Percentiles rank a stretch among this genome's conserved stretches.
Evolutionary conservation across 1,284 basidiomycete genomes (phyloP).

Genomic region (Pterulicium gracile): DNA sequence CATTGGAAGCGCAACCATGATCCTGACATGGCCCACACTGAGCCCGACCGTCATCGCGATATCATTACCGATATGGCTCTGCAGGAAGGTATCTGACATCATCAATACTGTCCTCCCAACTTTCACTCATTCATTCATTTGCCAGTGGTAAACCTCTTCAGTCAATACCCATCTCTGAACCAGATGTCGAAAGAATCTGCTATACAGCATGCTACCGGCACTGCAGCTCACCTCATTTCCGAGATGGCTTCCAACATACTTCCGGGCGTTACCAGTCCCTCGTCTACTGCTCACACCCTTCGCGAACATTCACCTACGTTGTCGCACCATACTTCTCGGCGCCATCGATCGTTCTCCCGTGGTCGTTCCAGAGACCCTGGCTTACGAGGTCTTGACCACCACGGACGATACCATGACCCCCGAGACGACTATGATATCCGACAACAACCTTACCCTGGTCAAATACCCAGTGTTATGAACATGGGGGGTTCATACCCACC

Average conservation of each 20-base stretch:
- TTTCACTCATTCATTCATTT: too few species aligned
- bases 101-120: neutral
- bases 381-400: neutral
- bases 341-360: neutral
- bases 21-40: neutral
- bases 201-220: neutral
- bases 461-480: neutral
- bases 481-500: constrained; percentile 1
- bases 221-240: neutral
- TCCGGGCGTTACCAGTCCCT: neutral
- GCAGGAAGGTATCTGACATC: neutral
- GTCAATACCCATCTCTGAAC: neutral
- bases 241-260: neutral
- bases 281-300: neutral
- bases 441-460: neutral
- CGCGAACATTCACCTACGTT: neutral
- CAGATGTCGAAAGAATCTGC: neutral
- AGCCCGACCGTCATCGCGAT: neutral
- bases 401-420: neutral
- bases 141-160: neutral
- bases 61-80: neutral
- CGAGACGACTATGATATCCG: neutral
- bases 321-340: neutral
- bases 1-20: constrained; percentile 27
- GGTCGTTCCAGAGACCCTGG: neutral